phyloP scores from a whole-genome alignment of 2,329 filamentous ascomycete genomes.

The Emmonsia crescens region DNA sequence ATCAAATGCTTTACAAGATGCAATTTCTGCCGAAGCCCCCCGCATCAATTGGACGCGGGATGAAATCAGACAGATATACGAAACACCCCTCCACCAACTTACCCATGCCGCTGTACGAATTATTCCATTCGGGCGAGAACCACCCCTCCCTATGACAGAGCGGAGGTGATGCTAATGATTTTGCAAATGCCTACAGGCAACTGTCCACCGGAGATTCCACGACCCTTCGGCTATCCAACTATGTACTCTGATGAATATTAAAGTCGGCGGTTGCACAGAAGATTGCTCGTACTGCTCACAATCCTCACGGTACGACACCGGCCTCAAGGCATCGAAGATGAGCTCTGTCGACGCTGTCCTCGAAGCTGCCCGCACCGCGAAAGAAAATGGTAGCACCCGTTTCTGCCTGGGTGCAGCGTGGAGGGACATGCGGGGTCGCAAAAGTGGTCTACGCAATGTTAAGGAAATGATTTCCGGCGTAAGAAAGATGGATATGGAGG shows the following conservation, averaged over 20 bases:
- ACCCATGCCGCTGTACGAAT: constrained; percentile 55
- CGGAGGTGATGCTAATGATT: background rate
- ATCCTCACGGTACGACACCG: constrained; percentile 68
- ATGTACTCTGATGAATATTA: constrained; percentile 95
- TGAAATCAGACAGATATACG: constrained; percentile 71
- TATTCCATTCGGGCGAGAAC: background rate
- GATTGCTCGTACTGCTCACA: constrained; percentile 92
- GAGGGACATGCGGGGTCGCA: constrained; percentile 87
- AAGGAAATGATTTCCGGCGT: constrained; percentile 79
- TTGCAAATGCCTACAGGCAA: constrained; percentile 43
- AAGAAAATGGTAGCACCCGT: constrained; percentile 72
- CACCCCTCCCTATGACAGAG: background rate
- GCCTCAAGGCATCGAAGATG: constrained; percentile 68
- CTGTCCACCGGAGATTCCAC: constrained; percentile 75
- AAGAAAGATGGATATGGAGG: constrained; percentile 72
- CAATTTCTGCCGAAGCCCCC: constrained; percentile 33
- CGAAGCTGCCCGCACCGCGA: constrained; percentile 63
- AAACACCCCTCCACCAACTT: constrained; percentile 69
- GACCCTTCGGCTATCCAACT: constrained; percentile 75
- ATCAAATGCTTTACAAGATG: constrained; percentile 25
- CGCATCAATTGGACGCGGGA: constrained; percentile 70
- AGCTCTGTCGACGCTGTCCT: constrained; percentile 72
- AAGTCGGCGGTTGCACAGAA: constrained; percentile 83
- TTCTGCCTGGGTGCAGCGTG: constrained; percentile 96
- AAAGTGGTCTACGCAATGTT: constrained; percentile 71